phyloP scores from a whole-genome alignment of 2,329 filamentous ascomycete species.

The Penicillium sp. region DNA sequence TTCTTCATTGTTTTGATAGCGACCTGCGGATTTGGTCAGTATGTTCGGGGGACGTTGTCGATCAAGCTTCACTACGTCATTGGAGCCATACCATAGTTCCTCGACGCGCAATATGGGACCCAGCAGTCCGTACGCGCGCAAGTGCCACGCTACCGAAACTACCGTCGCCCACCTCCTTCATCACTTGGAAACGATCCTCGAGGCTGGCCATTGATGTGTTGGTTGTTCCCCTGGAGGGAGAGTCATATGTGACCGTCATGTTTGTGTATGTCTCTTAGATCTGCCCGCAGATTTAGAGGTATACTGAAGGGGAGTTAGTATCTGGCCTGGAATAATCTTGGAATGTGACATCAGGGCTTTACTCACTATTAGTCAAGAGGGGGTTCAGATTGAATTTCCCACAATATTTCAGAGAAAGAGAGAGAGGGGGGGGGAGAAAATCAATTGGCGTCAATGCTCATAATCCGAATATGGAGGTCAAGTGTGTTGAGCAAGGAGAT shows the following conservation, averaged over 20 bases:
- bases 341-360: constrained; percentile 2
- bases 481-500: constrained; percentile 20
- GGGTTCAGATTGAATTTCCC: constrained; percentile 6
- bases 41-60: neutral
- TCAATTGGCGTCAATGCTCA: constrained; percentile 31
- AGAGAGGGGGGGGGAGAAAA: constrained; percentile 6
- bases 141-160: constrained; percentile 96
- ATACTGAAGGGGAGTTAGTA: neutral
- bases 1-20: constrained; percentile 99
- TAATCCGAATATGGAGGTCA: constrained; percentile 23
- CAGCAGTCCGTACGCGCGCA: constrained; percentile 86
- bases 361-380: constrained; percentile 20
- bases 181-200: constrained; percentile 91
- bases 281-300: constrained; percentile 42
- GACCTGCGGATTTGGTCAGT: constrained; percentile 58
- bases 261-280: constrained; percentile 28
- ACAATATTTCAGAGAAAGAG: constrained; percentile 2
- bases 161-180: constrained; percentile 98
- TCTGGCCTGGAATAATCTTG: neutral
- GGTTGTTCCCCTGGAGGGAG: constrained; percentile 65
- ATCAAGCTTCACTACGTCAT: constrained; percentile 4
- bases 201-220: constrained; percentile 58
- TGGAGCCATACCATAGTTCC: constrained; percentile 77
- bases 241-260: constrained; percentile 79
- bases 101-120: constrained; percentile 80